Evolutionary conservation across 2,329 filamentous ascomycete species (phyloP), one percentile per base, ranked within the genome.

Genomic region (Periconia digitata): DNA sequence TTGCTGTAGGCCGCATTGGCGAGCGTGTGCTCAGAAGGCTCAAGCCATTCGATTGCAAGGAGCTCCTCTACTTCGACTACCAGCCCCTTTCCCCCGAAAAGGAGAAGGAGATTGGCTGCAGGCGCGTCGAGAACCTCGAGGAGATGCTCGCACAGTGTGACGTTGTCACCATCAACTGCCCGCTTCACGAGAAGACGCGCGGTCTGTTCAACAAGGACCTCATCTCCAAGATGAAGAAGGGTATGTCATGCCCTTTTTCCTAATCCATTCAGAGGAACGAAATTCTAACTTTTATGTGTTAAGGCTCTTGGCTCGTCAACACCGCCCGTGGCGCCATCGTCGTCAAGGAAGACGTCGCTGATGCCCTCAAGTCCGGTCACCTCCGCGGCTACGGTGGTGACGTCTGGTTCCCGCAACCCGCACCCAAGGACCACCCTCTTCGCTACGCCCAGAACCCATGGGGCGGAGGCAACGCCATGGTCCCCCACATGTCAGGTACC

Each of bases 41-140:
- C 67, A 95, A 95, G 85, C 80, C 92, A 60, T 99, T 99, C 72
- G 92, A 96, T 82, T 99, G 94, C 90, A 96, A 96, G 86, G 92
- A 97, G 83, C 85, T 99, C 43, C 85, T 97, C 57, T 99, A 99
- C 89, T 97, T 89, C 74, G 94, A 99, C 80, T 99, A 99, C 87
- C 94, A 99, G 83, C 91, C 92, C 44, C 82, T 99, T 58, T 81
- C 78, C 52, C 70, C 90, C 52, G 91, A 96, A 80, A 81, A 85
- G 66, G 92, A 97, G 85, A 85, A 88, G 76, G 92, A 96, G 81
- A 97, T 97, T 76, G 92, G 92, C 74, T 92, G 87, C 84, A 84
- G 90, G 67, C 85, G 94, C 54, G 91, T 97, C 51, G 87, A 92
- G 41, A 83, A 73, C 67, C 85, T 99, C 67, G 92, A 96, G 82